Conservation (phyloP, 2,329 filamentous ascomycete genomes). For the Raffaelea ambrosiae region DNA sequence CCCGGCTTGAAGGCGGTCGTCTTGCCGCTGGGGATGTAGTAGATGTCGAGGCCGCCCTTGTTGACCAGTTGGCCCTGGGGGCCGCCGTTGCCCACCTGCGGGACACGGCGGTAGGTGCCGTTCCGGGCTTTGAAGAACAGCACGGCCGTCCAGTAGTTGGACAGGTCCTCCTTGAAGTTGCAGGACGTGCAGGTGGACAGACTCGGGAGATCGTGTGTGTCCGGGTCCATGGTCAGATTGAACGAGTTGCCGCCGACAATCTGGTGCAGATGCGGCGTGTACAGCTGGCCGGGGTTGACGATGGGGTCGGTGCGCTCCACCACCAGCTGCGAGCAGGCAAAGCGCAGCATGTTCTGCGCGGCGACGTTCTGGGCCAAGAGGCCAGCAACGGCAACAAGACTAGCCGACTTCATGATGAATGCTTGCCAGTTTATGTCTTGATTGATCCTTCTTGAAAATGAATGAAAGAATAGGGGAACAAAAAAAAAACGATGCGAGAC, state of each 20-base stretch:
- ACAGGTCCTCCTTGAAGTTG: constrained; percentile 33
- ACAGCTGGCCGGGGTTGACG: constrained; percentile 34
- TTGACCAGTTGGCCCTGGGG: constrained; percentile 33
- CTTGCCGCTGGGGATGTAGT: constrained; percentile 35
- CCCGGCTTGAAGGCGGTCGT: constrained; percentile 33
- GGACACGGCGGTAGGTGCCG: constrained; percentile 33
- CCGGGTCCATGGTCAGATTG: constrained; percentile 33
- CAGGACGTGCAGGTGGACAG: constrained; percentile 33
- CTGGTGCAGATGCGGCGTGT: constrained; percentile 38
- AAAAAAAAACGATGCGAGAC: no score
- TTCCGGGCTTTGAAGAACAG: constrained; percentile 36
- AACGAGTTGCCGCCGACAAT: constrained; percentile 37
- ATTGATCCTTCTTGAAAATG: no score
- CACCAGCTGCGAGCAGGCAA: constrained; percentile 38
- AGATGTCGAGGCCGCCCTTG: constrained; percentile 34
- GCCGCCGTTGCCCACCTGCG: constrained; percentile 34
- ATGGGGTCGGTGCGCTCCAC: constrained; percentile 37
- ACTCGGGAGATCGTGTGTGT: constrained; percentile 23
- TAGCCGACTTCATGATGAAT: constrained; percentile 7
- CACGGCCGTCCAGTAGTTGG: constrained; percentile 39
- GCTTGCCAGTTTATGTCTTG: no score
- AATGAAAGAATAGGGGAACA: no score
- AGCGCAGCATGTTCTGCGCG: constrained; percentile 34
- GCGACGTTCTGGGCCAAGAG: constrained; percentile 20
- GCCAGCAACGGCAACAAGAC: constrained; percentile 10